Conservation (phyloP, 306 rosid genomes). For the Lithocarpus polystachyus region DNA sequence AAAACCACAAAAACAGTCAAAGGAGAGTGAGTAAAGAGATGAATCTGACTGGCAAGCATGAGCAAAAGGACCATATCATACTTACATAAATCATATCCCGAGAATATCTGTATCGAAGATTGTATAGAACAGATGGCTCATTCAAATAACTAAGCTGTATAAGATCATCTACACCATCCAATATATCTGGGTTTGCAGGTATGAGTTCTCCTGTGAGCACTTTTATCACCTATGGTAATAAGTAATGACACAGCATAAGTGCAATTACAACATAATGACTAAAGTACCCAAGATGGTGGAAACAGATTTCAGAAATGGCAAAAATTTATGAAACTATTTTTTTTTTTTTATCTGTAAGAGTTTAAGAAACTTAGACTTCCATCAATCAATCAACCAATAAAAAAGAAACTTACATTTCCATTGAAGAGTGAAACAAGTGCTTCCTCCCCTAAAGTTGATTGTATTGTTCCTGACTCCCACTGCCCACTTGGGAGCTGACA, state of each 20-base stretch:
- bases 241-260: constrained; percentile 20
- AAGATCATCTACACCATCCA: constrained; percentile 93
- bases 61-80: constrained; percentile 22
- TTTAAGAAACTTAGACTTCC: too few species aligned
- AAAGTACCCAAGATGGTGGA: constrained; percentile 13
- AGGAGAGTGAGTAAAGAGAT: constrained; percentile 22
- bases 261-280: constrained; percentile 27
- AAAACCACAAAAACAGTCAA: constrained; percentile 25
- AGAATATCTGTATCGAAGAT: constrained; percentile 70
- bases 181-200: constrained; percentile 89
- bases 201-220: constrained; percentile 56
- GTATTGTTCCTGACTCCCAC: constrained; percentile 81
- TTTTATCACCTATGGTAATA: constrained; percentile 51
- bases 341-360: too few species aligned
- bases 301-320: constrained; percentile 7
- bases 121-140: constrained; percentile 86
- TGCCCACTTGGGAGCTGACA: constrained; percentile 65
- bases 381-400: too few species aligned
- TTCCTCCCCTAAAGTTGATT: constrained; percentile 64
- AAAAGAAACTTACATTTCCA: constrained; percentile 54
- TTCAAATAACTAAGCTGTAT: constrained; percentile 85
- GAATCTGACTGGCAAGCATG: constrained; percentile 7
- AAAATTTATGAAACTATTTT: constrained; percentile 10
- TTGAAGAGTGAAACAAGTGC: constrained; percentile 65
- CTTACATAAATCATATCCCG: constrained; percentile 82